Base-by-base conservation (phyloP, 2,329 filamentous ascomycete species). In the Beauveria bassiana region DNA sequence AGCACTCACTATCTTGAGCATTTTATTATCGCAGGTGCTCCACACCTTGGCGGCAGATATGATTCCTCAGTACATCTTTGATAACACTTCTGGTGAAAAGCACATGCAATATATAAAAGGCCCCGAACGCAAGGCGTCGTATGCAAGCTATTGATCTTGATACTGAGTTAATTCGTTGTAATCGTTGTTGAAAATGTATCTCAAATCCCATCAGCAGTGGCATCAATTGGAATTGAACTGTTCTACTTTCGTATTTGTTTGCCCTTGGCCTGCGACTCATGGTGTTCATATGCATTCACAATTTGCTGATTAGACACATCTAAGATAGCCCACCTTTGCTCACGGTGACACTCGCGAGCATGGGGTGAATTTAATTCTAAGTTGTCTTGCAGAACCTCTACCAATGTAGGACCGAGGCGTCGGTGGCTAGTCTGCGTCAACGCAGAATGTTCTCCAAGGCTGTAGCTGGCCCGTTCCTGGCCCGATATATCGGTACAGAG, bases 261-360 rank as follows among this genome's bases (percentile, higher is more conserved):
- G 24, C 20, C n/a, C 16, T 9, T 40, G 7, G 26, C 6, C 10
- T 7, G 18, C 16, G 31, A 28, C 26, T 18, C 26, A 16, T 14
- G 28, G 46, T 58, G 49, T 50, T 46, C 65, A 64, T 81, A 75
- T 3, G 73, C 75, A 65, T 77, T 70, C 20, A 75, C 71, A 38
- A 84, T 62, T 61, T 70, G 71, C 7, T 73, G 73, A 3, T 69
- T 69, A 10, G 68, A 69, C 2, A 82, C 68, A 31, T 78, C 76
- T 8, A 86, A 75, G 3, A 76, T 75, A 0, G 73, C 76, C 83
- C 83, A 86, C 47, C 78, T 74, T 74, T 82, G 79, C 70, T 86
- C 83, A 57, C 83, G 67, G n/a, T 64, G 47, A 16, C 40, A 28
- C 28, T 28, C 20, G n/a, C 14, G 42, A 47, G 63, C 43, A 70